Base-by-base conservation (phyloP, 2,329 filamentous ascomycete genomes). In the Colletotrichum chlorophyti region DNA sequence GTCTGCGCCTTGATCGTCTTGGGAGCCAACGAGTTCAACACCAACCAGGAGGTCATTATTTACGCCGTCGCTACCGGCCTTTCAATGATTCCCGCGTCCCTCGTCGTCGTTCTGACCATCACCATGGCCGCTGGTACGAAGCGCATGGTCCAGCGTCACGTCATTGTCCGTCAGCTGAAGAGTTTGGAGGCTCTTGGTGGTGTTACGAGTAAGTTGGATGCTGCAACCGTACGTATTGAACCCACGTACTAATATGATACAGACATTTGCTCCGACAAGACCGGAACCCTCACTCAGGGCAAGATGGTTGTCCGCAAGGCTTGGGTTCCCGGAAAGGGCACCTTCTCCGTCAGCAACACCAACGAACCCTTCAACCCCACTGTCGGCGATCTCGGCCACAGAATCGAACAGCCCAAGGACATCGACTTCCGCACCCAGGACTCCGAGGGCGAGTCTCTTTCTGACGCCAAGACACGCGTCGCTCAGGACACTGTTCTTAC, bases 351-450 rank as follows among this genome's bases (percentile, higher is more conserved):
- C 10, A 72, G 76, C 29, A 70, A 76, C 17, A 82, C 83, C 9
- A 82, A 73, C 45, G 78, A 86, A 43, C 83, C 85, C 0, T 78
- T 86, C 65, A 82, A 88, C 65, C 86, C 85, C 0, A 80, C 80
- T 0, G 71, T 74, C 1, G 84, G 83, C 3, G 68, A 76, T 3
- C 63, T 85, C 12, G 73, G 71, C 17, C 68, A 83, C 24, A 68
- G 71, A 12, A 32, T 70, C 1, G 69, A 67, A 0, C 65, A 74
- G 46, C 72, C 73, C 45, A 73, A 72, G 63, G 68, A 76, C 26
- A 74, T 73, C 15, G 21, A 69, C 37, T 72, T 70, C 46, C 59
- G 63, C 10, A 46, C 53, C 6, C 63, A 67, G 5, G 63, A 69
- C 12, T 63, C 62, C 1, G 66, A 70, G 43, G 66, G 73, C 46